Evolutionary conservation across 306 rosid genomes (phyloP).

Genomic region (Acacia melanoxylon): DNA sequence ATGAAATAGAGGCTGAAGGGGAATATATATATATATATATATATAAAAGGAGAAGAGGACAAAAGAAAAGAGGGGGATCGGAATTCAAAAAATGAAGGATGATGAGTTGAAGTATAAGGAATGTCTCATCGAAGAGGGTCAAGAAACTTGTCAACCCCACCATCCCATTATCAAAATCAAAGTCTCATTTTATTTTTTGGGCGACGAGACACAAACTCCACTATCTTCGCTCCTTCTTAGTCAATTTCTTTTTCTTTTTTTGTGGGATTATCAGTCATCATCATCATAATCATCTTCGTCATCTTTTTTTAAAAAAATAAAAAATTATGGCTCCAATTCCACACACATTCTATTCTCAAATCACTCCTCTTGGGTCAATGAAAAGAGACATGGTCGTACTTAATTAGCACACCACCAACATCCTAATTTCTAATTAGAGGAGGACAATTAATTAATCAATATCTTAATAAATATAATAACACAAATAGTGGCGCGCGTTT

Average conservation of each 20-base stretch:
- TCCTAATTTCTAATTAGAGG: neutral
- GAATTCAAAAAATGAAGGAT: conserved; percentile 56
- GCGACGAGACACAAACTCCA: conserved; percentile 59
- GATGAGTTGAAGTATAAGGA: conserved; percentile 42
- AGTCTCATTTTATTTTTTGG: conserved; percentile 31
- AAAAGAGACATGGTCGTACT: conserved; percentile 59
- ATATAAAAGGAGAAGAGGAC: conserved; percentile 47
- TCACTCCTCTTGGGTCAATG: conserved; percentile 56
- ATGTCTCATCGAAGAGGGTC: conserved; percentile 89
- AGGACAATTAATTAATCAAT: neutral
- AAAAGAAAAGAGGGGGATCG: conserved; percentile 34
- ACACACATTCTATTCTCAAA: conserved; percentile 38
- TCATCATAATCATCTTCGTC: conserved; percentile 49
- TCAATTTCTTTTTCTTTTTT: conserved; percentile 43
- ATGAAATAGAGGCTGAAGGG: neutral
- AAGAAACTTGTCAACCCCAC: conserved; percentile 90
- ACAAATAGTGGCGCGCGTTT: neutral
- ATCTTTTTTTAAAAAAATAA: conserved; percentile 22
- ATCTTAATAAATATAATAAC: neutral
- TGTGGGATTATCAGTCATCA: conserved; percentile 22
- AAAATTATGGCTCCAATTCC: conserved; percentile 44
- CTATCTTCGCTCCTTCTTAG: conserved; percentile 29
- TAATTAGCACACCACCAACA: conserved; percentile 34
- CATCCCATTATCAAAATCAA: conserved; percentile 46
- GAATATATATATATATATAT: neutral